Base-by-base conservation (phyloP, 805 yeast genomes). In the Barnettozyma sp. region DNA sequence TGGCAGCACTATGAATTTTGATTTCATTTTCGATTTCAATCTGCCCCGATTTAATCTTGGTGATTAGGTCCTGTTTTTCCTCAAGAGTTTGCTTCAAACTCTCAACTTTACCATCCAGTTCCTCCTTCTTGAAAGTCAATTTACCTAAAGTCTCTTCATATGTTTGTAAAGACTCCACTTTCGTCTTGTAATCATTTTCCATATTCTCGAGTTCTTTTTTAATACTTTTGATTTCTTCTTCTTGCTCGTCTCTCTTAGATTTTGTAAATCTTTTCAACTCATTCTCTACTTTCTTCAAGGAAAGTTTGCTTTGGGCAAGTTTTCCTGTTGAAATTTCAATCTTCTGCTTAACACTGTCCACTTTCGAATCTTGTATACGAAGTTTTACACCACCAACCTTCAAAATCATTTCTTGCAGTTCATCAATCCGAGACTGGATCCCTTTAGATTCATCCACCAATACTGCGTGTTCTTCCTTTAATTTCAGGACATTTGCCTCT, bases 371-470 rank as follows among this genome's bases (percentile, higher is more conserved):
- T 49, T 87, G 96, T 41, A 82, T 56, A 38, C 84, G 76, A 44
- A 92, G 65, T 42, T 77, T 77, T 7, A 83, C 79, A 41, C 99
- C 99, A 36, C 99, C 99, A 36, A 85, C 80, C 33, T 82, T 79
- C 83, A 88, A 76, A 26, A 92, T 85, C 51, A 78, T 71, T 38
- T 79, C 83, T 46, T 86, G 88, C 4, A 88, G 60, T 0, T 48
- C 65, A 10, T 68, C 65, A 26, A 92, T 82, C 39, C 71, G 65
- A 6, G 57, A 50, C 52, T 76, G 84, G 27, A 73, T 57, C 22
- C 70, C 75, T 19, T 63, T 58, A 45, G 87, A 75, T 45, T 73
- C 74, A 3, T 62, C 60, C 49, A 74, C 68, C 7, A 87, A 54
- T 4, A 50, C 50, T 8, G 50, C 55, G 18, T 70, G 62, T 35